Percentiles rank a stretch among this genome's conserved stretches.
Evolutionary conservation across 306 rosid species (phyloP).

Genomic region (Comarum palustre): DNA sequence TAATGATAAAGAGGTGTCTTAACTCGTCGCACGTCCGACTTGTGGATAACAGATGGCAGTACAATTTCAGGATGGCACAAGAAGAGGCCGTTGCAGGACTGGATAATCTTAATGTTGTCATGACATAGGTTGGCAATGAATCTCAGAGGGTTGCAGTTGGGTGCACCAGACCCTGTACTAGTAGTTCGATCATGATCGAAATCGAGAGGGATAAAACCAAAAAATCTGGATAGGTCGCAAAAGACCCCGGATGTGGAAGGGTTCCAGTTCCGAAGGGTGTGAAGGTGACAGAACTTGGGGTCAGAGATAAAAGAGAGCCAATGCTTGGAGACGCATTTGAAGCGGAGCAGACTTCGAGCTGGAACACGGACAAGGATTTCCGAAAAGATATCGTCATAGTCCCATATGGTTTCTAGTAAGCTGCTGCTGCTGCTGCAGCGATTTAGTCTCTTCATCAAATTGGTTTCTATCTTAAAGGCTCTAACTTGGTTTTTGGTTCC

Average conservation of each 20-base stretch:
- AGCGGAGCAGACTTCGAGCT: neutral
- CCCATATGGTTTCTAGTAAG: too few relatives aligned
- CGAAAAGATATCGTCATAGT: neutral
- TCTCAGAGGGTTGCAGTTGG: neutral
- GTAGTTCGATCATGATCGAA: neutral
- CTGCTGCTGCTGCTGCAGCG: neutral
- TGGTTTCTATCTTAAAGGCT: too few relatives aligned
- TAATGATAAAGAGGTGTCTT: too few relatives aligned
- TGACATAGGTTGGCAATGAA: too few relatives aligned
- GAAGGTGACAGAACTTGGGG: neutral
- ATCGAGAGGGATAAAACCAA: neutral
- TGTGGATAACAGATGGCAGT: neutral
- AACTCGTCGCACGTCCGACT: accelerated
- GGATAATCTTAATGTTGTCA: neutral
- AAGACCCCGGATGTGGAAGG: neutral
- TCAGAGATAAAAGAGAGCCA: neutral
- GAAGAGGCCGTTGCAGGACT: neutral
- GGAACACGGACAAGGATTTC: neutral
- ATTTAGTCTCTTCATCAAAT: too few relatives aligned
- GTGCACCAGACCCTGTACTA: neutral
- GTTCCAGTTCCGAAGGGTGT: neutral
- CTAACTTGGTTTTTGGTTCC: too few relatives aligned
- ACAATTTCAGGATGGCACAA: neutral
- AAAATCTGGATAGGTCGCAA: too few relatives aligned
- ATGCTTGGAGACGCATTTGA: neutral